Percentiles rank a stretch among this genome's conserved stretches.
Evolutionary conservation across 768 basidiomycete species (phyloP).

Genomic region (Pluteus cervinus): DNA sequence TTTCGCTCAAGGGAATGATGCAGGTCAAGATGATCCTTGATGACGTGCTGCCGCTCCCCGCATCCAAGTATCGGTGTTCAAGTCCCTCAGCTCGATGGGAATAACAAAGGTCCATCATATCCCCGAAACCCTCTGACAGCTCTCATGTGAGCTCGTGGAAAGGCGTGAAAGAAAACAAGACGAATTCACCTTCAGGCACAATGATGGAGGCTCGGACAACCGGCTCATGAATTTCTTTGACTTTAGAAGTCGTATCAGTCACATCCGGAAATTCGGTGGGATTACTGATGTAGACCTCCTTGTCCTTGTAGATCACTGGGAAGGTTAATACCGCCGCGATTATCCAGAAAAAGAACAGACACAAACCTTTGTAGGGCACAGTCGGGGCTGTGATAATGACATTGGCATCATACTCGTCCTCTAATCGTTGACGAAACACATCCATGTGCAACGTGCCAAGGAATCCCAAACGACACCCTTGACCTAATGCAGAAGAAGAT

Average conservation of each 20-base stretch:
- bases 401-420: constrained; percentile 94
- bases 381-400: constrained; percentile 95
- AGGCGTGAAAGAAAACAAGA: not conserved
- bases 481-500: constrained; percentile 89
- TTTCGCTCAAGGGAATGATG: constrained; percentile 82
- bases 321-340: constrained; percentile 3
- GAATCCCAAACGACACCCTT: constrained; percentile 93
- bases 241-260: constrained; percentile 49
- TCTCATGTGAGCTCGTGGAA: constrained; percentile 1
- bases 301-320: constrained; percentile 71
- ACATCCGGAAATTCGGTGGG: constrained; percentile 94
- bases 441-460: constrained; percentile 96
- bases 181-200: constrained; percentile 73
- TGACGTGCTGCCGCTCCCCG: constrained; percentile 36
- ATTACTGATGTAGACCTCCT: constrained; percentile 71
- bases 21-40: constrained; percentile 79
- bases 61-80: constrained; percentile 80
- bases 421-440: constrained; percentile 89
- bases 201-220: constrained; percentile 92
- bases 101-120: constrained; percentile 94
- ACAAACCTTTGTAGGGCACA: constrained; percentile 82
- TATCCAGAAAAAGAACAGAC: constrained; percentile 1
- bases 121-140: constrained; percentile 77
- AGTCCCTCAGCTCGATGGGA: constrained; percentile 78
- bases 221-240: constrained; percentile 84